phyloP scores from a whole-genome alignment of 2,329 filamentous ascomycete genomes.

The Trichoderma sp. region DNA sequence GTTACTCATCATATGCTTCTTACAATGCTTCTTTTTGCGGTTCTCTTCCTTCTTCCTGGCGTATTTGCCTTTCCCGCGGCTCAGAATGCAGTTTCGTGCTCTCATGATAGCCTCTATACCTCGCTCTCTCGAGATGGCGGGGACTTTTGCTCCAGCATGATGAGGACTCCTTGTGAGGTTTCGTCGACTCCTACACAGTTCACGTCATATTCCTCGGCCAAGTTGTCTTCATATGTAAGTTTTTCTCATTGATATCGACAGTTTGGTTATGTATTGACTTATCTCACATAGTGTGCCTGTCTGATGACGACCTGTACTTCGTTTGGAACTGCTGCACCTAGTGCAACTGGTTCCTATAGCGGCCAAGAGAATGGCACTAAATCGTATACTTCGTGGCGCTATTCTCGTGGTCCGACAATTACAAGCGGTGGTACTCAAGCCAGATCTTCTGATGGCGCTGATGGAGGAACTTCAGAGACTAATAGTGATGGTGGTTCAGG shows the following conservation, averaged over 20 bases:
- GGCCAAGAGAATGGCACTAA: background rate
- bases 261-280: background rate
- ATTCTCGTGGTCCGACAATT: background rate
- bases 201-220: conserved; percentile 32
- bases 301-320: conserved; percentile 25
- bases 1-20: background rate
- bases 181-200: conserved; percentile 33
- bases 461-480: background rate
- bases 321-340: background rate
- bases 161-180: conserved; percentile 27
- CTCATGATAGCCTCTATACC: conserved; percentile 34
- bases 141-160: conserved; percentile 34
- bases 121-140: conserved; percentile 32
- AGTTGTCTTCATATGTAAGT: conserved; percentile 37
- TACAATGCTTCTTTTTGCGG: conserved; percentile 13
- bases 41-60: background rate
- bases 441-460: background rate
- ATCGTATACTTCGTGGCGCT: conserved; percentile 1
- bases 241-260: background rate
- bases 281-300: conserved; percentile 31
- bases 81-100: conserved; percentile 26
- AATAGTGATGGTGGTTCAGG: background rate
- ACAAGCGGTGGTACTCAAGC: background rate
- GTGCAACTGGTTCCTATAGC: background rate
- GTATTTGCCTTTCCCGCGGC: conserved; percentile 20